phyloP scores from a whole-genome alignment of 495 filamentous ascomycete species.

The Talaromyces liani region DNA sequence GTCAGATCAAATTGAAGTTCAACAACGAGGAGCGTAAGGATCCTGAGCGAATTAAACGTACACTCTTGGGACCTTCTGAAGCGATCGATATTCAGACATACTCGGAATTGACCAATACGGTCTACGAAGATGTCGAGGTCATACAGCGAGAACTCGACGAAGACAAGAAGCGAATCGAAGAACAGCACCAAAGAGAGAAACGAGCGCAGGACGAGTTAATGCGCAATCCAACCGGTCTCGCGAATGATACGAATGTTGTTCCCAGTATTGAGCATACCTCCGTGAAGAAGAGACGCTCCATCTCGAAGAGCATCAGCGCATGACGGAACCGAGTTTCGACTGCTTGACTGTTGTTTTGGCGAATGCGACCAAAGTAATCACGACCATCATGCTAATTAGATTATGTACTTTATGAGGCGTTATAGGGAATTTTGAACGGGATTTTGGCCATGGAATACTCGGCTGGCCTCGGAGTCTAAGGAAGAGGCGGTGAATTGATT shows the following conservation, averaged over 20 bases:
- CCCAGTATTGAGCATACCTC: conserved; percentile 31
- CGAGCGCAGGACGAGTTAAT: conserved; percentile 45
- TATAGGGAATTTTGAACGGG: not conserved
- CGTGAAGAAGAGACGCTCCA: conserved; percentile 17
- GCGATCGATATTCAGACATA: conserved; percentile 60
- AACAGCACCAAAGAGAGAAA: conserved; percentile 56
- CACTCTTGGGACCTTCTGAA: conserved; percentile 53
- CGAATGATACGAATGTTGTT: conserved; percentile 26
- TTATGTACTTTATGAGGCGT: conserved; percentile 2
- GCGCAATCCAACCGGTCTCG: conserved; percentile 30
- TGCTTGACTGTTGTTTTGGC: not conserved
- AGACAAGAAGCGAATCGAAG: conserved; percentile 58
- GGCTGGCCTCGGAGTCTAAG: not conserved
- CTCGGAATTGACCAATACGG: conserved; percentile 51
- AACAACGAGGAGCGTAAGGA: conserved; percentile 82
- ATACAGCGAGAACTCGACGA: conserved; percentile 59
- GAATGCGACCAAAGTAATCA: not conserved
- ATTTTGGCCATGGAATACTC: not conserved
- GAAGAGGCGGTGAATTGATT: not conserved
- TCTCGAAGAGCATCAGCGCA: not conserved
- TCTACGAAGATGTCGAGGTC: conserved; percentile 46
- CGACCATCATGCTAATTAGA: not conserved
- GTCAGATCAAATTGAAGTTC: conserved; percentile 87
- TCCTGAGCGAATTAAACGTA: conserved; percentile 57
- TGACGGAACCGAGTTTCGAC: not conserved